Percentiles rank a stretch among this genome's conserved stretches.
phyloP scores from a whole-genome alignment of 2,329 filamentous ascomycete genomes.

The Cladophialophora bantiana region DNA sequence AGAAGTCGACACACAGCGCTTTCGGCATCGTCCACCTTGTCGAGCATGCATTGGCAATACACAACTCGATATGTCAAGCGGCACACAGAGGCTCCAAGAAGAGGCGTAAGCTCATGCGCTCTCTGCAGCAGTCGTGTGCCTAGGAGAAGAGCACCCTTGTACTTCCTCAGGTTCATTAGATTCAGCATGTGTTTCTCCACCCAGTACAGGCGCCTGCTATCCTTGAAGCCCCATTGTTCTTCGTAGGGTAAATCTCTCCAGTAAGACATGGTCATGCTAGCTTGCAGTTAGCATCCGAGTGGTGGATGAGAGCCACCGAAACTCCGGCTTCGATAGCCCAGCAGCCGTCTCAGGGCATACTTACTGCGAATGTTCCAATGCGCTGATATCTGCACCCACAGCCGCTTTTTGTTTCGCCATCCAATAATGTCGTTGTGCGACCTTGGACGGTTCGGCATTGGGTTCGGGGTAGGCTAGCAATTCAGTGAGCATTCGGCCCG shows the following conservation, averaged over 20 bases:
- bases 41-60: constrained; percentile 16
- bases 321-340: not conserved
- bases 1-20: constrained; percentile 18
- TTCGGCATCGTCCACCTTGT: constrained; percentile 24
- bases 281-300: not conserved
- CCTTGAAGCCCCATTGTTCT: constrained; percentile 13
- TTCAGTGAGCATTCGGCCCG: constrained; percentile 7
- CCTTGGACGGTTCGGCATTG: not conserved
- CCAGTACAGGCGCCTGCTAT: constrained; percentile 19
- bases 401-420: constrained; percentile 14
- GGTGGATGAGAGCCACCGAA: not conserved
- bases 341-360: not conserved
- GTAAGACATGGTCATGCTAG: constrained; percentile 23
- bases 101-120: constrained; percentile 12
- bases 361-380: constrained; percentile 27
- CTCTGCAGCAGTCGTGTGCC: constrained; percentile 17
- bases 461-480: constrained; percentile 11
- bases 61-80: constrained; percentile 21
- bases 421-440: constrained; percentile 24
- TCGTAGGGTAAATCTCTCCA: constrained; percentile 12
- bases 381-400: not conserved
- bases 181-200: constrained; percentile 26
- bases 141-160: constrained; percentile 26
- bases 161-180: constrained; percentile 21
- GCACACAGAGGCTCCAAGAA: constrained; percentile 19